These are phyloP conservation scores for Diaporthe capsici DNA, from an alignment of 2,329 filamentous ascomycete species.

Conservation along the genomic window DNA sequence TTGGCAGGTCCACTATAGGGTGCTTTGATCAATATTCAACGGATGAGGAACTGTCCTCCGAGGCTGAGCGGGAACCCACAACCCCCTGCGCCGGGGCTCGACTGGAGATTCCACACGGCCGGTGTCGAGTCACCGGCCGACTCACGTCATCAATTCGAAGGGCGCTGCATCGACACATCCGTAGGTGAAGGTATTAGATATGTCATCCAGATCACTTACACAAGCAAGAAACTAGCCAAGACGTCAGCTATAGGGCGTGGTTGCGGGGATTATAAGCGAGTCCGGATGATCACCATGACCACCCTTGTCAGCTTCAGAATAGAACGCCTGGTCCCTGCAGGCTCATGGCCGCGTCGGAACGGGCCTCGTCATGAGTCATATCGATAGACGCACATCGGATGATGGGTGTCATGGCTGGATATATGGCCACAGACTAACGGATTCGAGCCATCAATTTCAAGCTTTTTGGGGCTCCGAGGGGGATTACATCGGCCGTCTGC, in stretches of 20 bases:
- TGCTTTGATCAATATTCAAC: slow-evolving; percentile 27
- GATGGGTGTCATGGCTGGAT: slow-evolving; percentile 17
- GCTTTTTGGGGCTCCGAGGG: not conserved
- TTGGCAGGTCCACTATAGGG: slow-evolving; percentile 21
- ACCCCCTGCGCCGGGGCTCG: not conserved
- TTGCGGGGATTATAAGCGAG: slow-evolving; percentile 5
- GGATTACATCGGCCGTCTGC: not conserved
- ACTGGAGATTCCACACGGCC: not conserved
- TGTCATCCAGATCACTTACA: not conserved
- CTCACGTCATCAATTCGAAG: not conserved
- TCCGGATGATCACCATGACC: not conserved
- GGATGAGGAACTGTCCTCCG: slow-evolving; percentile 30
- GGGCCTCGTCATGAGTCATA: slow-evolving; percentile 21
- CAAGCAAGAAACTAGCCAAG: not conserved
- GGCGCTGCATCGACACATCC: not conserved
- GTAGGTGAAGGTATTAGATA: not conserved
- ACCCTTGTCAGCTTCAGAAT: not conserved
- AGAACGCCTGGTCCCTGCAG: slow-evolving; percentile 8
- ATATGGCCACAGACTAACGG: not conserved
- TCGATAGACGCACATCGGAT: not conserved
- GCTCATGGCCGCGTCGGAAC: not conserved
- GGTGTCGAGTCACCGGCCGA: not conserved
- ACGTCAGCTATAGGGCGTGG: not conserved
- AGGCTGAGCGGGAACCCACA: slow-evolving; percentile 11
- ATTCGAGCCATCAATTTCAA: slow-evolving; percentile 6